Evolutionary conservation across 2,329 filamentous ascomycete genomes (phyloP).

Genomic region (Calonectria pauciramosa): DNA sequence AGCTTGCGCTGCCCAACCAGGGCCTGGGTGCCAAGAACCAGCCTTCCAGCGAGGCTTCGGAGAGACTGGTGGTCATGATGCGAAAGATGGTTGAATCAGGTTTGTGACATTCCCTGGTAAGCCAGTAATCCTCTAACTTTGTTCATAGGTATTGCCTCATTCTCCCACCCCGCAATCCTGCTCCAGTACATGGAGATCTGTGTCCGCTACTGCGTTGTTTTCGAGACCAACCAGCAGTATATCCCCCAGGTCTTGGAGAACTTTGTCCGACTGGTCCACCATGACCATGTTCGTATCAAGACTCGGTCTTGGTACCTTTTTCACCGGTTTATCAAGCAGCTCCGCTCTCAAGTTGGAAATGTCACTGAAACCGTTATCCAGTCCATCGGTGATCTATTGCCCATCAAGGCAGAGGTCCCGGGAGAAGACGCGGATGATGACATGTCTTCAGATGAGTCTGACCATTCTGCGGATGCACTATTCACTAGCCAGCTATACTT

Average conservation of each 20-base stretch:
- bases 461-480: conserved; percentile 88
- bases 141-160: conserved; percentile 81
- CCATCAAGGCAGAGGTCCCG: conserved; percentile 91
- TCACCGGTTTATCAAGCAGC: conserved; percentile 89
- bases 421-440: conserved; percentile 85
- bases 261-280: conserved; percentile 92
- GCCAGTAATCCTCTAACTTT: conserved; percentile 32
- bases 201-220: conserved; percentile 92
- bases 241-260: conserved; percentile 91
- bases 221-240: conserved; percentile 84
- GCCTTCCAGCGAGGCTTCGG: conserved; percentile 82
- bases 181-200: conserved; percentile 99
- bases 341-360: conserved; percentile 86
- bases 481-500: conserved; percentile 94
- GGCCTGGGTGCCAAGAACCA: conserved; percentile 89
- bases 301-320: conserved; percentile 98
- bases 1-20: conserved; percentile 89
- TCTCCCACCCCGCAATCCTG: conserved; percentile 91
- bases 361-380: conserved; percentile 93
- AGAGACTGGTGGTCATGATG: conserved; percentile 93
- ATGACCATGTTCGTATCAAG: conserved; percentile 87
- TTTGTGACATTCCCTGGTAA: conserved; percentile 58
- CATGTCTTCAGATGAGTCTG: conserved; percentile 94
- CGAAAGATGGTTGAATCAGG: conserved; percentile 93
- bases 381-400: conserved; percentile 87